Base-by-base conservation (phyloP, 2,329 filamentous ascomycete genomes). In the Neobulgaria alba region DNA sequence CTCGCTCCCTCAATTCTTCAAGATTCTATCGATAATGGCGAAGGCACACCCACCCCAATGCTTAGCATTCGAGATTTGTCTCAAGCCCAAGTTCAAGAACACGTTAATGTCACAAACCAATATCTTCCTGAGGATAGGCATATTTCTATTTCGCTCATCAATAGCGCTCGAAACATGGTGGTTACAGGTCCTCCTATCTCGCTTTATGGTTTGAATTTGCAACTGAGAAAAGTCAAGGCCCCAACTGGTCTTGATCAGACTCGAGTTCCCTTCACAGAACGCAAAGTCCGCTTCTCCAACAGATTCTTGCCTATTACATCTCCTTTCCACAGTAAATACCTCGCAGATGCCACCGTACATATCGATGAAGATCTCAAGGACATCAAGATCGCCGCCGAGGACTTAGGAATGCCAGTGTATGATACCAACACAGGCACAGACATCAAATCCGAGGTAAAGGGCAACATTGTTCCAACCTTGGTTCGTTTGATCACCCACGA, bases 171-270 rank as follows among this genome's bases (percentile, higher is more conserved):
- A 44, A 98, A 96, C 64, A 82, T 96, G 59, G 93, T 98, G 36
- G 88, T 98, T 10, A 95, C 92, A 31, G 92, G 92, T 39, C 92
- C 92, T 41, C 92, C 93, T 2, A 88, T 94, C 51, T 96, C 93
- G 2, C 72, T 98, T 9, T 95, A 95, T 59, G 93, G 92, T 74
- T 75, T 98, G 30, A 98, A 98, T 63, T 71, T 94, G 35, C 88
- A 93, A 60, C 71, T 98, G 40, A 84, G 93, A 57, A 98, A 96
- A 67, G 86, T 95, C 61, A 98, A 95, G 72, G 90, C 92, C 2
- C 83, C 92, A 3, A 96, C 92, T n/a, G 92, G 93, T 32, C 72
- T 98, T 29, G 92, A 98, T 59, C 93, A 98, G 66, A 95, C 85
- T 52, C 79, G 89, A 45, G 82, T 96, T 39, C 93, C 93, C 5